Conservation (phyloP, 2,329 filamentous ascomycete species). For the Talaromyces sp. region DNA sequence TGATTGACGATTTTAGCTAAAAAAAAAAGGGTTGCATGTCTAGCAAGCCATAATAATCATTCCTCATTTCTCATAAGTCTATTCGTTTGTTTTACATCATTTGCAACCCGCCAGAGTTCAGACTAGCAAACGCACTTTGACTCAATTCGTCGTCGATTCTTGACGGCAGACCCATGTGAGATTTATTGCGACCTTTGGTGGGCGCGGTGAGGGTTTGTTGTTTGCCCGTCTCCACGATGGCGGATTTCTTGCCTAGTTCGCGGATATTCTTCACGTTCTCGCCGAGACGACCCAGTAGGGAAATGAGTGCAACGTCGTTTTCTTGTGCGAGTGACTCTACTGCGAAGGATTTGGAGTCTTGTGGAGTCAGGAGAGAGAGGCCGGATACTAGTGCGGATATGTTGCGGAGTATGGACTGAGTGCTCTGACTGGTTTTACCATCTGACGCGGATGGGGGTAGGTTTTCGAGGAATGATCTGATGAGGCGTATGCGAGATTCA, state of each 20-base stretch:
- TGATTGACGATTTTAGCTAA: not conserved
- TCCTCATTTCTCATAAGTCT: conserved; percentile 10
- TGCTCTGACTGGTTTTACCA: conserved; percentile 49
- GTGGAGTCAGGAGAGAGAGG: conserved; percentile 75
- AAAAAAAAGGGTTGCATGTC: not conserved
- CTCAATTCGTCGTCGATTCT: conserved; percentile 33
- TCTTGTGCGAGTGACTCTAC: conserved; percentile 72
- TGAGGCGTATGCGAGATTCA: conserved; percentile 69
- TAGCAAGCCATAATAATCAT: not conserved
- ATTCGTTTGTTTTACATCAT: conserved; percentile 11
- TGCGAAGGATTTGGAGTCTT: conserved; percentile 64
- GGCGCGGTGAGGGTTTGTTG: conserved; percentile 27
- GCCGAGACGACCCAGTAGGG: conserved; percentile 72
- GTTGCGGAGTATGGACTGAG: conserved; percentile 74
- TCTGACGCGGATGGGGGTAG: conserved; percentile 66
- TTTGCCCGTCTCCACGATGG: conserved; percentile 52
- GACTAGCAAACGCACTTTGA: conserved; percentile 10
- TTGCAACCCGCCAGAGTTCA: conserved; percentile 2
- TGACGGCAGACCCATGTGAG: conserved; percentile 23
- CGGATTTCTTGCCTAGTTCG: conserved; percentile 73
- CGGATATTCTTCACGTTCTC: conserved; percentile 69
- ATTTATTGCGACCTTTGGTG: conserved; percentile 22
- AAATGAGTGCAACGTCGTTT: conserved; percentile 79
- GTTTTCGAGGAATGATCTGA: conserved; percentile 72
- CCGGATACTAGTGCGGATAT: conserved; percentile 83